Conservation (phyloP, 768 basidiomycete genomes). For the Suillus hirtellus region DNA sequence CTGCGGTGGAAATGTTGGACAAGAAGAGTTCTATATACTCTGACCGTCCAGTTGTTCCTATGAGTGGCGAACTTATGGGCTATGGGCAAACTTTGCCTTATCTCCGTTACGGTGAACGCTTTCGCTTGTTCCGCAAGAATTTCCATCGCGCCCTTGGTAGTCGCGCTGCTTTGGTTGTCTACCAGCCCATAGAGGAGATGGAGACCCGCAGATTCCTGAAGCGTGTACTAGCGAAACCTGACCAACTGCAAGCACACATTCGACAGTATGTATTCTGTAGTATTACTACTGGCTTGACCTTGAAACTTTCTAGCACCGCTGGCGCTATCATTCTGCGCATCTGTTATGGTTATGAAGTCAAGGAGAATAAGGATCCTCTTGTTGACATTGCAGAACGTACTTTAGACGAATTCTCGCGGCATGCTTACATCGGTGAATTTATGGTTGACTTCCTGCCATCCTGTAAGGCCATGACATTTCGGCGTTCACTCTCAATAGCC, state of each 20-base stretch:
- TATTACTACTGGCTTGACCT: too few species aligned
- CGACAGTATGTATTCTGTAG: slow-evolving; percentile 19
- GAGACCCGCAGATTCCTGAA: slow-evolving; percentile 21
- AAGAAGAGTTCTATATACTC: slow-evolving; percentile 57
- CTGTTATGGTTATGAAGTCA: slow-evolving; percentile 41
- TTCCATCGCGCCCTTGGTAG: slow-evolving; percentile 15
- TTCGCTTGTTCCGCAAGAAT: slow-evolving; percentile 19
- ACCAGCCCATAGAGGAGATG: slow-evolving; percentile 21
- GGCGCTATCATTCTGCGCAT: slow-evolving; percentile 37
- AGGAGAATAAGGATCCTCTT: slow-evolving; percentile 38
- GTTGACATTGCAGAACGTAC: slow-evolving; percentile 29
- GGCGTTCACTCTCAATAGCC: not conserved
- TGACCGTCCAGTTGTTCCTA: slow-evolving; percentile 8
- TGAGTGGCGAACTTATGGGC: slow-evolving; percentile 22
- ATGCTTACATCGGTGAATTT: slow-evolving; percentile 11
- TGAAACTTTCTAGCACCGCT: slow-evolving; percentile 12
- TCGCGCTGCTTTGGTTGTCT: slow-evolving; percentile 12
- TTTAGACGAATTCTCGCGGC: slow-evolving; percentile 18
- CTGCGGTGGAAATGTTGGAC: slow-evolving; percentile 50
- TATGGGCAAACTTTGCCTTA: slow-evolving; percentile 13
- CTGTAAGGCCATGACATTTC: slow-evolving; percentile 11
- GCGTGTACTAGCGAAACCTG: slow-evolving; percentile 21
- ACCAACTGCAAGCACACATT: slow-evolving; percentile 20
- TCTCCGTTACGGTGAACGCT: slow-evolving; percentile 9
- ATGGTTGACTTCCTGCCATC: slow-evolving; percentile 26